Evolutionary conservation across 352 stramenopile genomes (phyloP), one percentile per base, ranked within the genome.

Genomic region (Thraustochytrium sp.): DNA sequence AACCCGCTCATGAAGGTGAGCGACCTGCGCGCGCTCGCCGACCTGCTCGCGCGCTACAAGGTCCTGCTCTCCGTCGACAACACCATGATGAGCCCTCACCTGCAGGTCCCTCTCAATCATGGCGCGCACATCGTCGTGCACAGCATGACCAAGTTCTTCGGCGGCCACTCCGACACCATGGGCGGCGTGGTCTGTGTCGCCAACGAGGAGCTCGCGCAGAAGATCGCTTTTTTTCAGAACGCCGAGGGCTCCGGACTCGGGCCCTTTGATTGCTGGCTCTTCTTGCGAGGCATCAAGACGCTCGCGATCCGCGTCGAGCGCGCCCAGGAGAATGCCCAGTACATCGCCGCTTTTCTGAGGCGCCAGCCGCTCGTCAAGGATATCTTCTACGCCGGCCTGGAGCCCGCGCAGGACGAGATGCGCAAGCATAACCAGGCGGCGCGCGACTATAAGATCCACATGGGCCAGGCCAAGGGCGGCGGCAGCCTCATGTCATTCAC

Each of bases 401-500:
- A 94, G 63, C 89, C 90, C 2, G 65, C 13, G 5, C 34, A 87
- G 16, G 55, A 93, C 61, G 90, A 92, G 40, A 86, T 85, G 21
- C 80, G 85, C 76, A 53, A 94, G 73, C 48, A 72, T 26, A n/a
- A 31, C 8, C 65, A 75, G 34, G 36, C 23, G n/a, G 53, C 44
- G 26, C 16, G 23, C 16, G 65, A 85, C 38, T 84, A 49, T 49
- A 88, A 89, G 72, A 93, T 96, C 82, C 92, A 97, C 86, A 89
- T 93, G 84, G 88, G 89, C 9, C 92, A 97, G 86, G 91, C 93
- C 2, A 89, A 84, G 18, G 93, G 93, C 34, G 89, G 87, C 29
- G 93, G 93, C 72, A 95, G 90, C n/a, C 92, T 97, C 31, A 89
- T 97, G 38, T 95, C 90, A 82, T 97, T 97, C 88, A 90, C 89